Evolutionary conservation across 495 filamentous ascomycete genomes (phyloP), one percentile per base, ranked within the genome.

Genomic region (Corynascus novoguineensis): DNA sequence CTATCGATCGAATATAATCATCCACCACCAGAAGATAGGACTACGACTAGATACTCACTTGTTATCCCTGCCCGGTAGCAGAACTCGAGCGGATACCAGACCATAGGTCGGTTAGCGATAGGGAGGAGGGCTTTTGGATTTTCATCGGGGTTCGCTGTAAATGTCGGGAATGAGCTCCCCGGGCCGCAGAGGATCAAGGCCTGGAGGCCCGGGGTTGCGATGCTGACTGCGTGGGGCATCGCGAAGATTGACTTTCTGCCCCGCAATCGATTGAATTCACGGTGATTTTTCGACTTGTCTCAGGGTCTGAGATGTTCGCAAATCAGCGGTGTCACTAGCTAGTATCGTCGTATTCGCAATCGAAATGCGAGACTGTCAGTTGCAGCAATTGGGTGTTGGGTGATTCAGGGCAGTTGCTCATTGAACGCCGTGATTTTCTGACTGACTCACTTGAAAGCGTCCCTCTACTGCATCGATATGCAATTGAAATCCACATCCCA

Each of bases 81-180:
- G 74, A 88, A 97, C 58, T 96, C 90, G 44, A 98, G 77, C 0
- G 89, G 84, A 70, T 96, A 97, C 83, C 86, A 96, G 32, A 98
- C 81, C 93, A 97, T 96, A 0, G 92, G 92, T 54, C 91, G 78
- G 71, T 97, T 97, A 54, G 92, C 93, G 50, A 97, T 87, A 8
- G 91, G 90, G 25, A 97, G 75, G 9, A 98, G 81, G 46, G 88
- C 88, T 73, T 97, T 98, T 4, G 92, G 92, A 54, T 86, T 85
- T 64, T 95, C 89, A 69, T 92, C 86, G 5, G 92, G 86, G 53
- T 87, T 89, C 8, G 89, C 84, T 3, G 90, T 96, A 72, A 97
- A 96, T 0, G 95, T 96, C 35, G 87, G 88, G 53, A 97, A 86
- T 3, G 87, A 92, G 14, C 88, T 85, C 52, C 95, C 93, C 46